Evolutionary conservation across 192 early-diverging fungal genomes (phyloP).

Genomic region (Phycomyces nitens): DNA sequence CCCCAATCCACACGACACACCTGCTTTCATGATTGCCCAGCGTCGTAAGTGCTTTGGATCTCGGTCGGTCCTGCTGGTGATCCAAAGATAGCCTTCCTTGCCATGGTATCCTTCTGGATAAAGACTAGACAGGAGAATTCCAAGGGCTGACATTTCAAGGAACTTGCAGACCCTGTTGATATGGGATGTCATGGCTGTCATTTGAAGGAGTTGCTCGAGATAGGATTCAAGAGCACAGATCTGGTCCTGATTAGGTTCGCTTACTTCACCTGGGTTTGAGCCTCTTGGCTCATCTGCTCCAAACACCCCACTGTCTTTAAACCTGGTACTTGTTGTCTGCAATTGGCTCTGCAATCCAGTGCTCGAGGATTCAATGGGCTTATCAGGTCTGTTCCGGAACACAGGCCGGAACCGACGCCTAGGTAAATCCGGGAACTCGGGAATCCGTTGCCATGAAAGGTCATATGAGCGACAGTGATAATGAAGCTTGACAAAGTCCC

Average conservation of each 20-base stretch:
- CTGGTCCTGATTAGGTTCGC: not conserved
- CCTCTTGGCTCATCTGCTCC: no score
- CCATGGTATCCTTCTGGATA: constrained; percentile 49
- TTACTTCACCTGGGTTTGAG: not conserved
- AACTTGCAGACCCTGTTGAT: constrained; percentile 49
- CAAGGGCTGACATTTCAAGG: constrained; percentile 47
- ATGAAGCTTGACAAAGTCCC: constrained; percentile 35
- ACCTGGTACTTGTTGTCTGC: not conserved
- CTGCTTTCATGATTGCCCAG: not conserved
- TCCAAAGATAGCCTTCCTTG: constrained; percentile 63
- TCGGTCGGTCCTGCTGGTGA: constrained; percentile 47
- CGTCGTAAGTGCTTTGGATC: constrained; percentile 16
- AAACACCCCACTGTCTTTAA: no score
- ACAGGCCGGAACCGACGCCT: constrained; percentile 3
- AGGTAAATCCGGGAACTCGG: constrained; percentile 23
- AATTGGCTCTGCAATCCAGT: no score
- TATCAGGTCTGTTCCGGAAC: no score
- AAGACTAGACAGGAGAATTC: constrained; percentile 24
- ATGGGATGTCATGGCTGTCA: constrained; percentile 32
- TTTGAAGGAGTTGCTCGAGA: constrained; percentile 36
- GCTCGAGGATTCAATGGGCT: no score
- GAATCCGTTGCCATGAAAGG: constrained; percentile 2
- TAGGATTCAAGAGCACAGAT: constrained; percentile 12
- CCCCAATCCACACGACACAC: constrained; percentile 5
- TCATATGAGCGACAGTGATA: constrained; percentile 20